Conservation (phyloP, 2,329 filamentous ascomycete genomes). For the Chalara sp. region DNA sequence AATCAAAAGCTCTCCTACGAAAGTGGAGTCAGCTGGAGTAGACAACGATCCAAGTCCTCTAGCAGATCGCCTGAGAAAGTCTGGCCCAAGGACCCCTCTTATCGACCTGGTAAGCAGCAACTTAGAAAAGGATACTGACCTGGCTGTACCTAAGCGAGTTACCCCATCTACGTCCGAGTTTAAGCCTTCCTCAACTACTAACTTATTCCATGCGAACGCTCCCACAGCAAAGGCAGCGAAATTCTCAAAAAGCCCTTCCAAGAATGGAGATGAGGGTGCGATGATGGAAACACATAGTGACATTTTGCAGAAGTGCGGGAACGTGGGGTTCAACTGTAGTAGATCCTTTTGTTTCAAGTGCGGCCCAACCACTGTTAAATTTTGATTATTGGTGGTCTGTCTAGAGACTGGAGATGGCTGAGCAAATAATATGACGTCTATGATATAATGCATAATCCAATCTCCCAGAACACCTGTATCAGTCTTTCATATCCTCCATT, state of each 20-base stretch:
- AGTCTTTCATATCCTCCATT: no score
- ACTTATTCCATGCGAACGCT: not conserved
- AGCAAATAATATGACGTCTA: no score
- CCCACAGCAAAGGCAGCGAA: not conserved
- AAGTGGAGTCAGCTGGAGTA: no score
- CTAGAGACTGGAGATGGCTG: no score
- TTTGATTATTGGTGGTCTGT: no score
- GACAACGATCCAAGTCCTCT: no score
- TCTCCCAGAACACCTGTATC: no score
- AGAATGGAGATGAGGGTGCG: constrained; percentile 7
- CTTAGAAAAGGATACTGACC: not conserved
- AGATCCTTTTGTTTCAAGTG: constrained; percentile 51
- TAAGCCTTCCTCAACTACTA: not conserved
- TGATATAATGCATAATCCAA: no score
- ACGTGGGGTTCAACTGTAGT: constrained; percentile 48
- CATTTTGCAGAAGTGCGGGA: constrained; percentile 43
- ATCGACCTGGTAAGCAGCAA: not conserved
- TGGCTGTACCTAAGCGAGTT: not conserved
- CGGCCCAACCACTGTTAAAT: no score
- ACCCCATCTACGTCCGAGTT: not conserved
- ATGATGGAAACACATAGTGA: constrained; percentile 42
- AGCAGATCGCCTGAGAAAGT: no score
- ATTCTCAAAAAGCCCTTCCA: constrained; percentile 3
- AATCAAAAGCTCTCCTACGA: no score
- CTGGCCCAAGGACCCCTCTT: not conserved